These are phyloP conservation scores for Verbascum thapsus DNA, from an alignment of 257 asterid genomes.

Conservation along the genomic window DNA sequence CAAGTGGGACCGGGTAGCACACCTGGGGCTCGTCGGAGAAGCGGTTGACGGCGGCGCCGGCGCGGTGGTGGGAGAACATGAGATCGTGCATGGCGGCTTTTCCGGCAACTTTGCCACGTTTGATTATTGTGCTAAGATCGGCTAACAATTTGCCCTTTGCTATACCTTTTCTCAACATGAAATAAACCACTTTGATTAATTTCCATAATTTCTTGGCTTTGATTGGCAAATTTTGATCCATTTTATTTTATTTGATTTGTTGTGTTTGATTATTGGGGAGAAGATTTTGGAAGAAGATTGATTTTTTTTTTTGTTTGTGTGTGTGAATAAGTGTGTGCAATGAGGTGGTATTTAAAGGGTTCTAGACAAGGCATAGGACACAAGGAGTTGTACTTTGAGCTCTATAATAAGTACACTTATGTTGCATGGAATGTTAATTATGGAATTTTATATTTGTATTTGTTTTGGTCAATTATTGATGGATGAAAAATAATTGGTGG, in stretches of 20 bases:
- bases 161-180: slow-evolving; percentile 72
- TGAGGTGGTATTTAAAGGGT: slow-evolving; percentile 44
- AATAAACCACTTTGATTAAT: slow-evolving; percentile 48
- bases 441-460: slow-evolving; percentile 9
- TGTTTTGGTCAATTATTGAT: slow-evolving; percentile 40
- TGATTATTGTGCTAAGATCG: slow-evolving; percentile 60
- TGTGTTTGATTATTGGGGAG: slow-evolving; percentile 9
- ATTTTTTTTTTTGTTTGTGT: too few species aligned
- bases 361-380: slow-evolving; percentile 5
- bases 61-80: slow-evolving; percentile 59
- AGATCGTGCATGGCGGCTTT: slow-evolving; percentile 70
- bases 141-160: slow-evolving; percentile 60
- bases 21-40: slow-evolving; percentile 18
- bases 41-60: slow-evolving; percentile 34
- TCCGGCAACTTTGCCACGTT: slow-evolving; percentile 78
- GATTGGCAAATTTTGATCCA: slow-evolving; percentile 75
- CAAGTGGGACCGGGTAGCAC: slow-evolving; percentile 24
- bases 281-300: slow-evolving; percentile 21
- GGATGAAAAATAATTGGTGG: slow-evolving; percentile 2
- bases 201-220: slow-evolving; percentile 73
- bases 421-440: slow-evolving; percentile 34
- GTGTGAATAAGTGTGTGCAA: slow-evolving; percentile 24
- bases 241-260: slow-evolving; percentile 20
- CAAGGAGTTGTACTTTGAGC: slow-evolving; percentile 38
- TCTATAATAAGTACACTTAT: slow-evolving; percentile 24